Conservation (phyloP, 352 stramenopile genomes). For the Phytophthora kernoviae region DNA sequence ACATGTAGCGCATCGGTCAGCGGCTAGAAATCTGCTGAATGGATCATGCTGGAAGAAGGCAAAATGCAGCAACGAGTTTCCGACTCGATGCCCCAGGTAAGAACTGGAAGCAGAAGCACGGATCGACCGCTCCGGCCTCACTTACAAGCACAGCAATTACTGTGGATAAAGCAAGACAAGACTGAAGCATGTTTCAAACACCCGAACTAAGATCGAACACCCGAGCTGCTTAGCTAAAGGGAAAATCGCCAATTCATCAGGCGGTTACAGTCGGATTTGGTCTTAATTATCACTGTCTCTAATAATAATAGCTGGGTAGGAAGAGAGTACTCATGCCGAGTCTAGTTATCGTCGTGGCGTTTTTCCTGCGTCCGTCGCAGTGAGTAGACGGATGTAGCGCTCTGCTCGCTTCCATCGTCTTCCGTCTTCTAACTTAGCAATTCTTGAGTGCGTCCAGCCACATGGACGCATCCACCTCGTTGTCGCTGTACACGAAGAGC, state of each 20-base stretch:
- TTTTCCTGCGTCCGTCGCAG: conserved; percentile 34
- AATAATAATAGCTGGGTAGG: conserved; percentile 41
- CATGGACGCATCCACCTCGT: conserved; percentile 47
- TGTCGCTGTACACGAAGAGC: conserved; percentile 48
- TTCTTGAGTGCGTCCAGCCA: conserved; percentile 63
- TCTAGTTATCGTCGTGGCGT: neutral
- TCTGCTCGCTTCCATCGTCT: neutral
- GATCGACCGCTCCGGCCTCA: no score
- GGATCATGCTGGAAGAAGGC: no score
- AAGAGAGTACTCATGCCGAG: neutral
- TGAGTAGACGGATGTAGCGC: neutral
- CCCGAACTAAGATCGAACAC: no score
- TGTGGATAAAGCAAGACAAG: no score
- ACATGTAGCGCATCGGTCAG: no score
- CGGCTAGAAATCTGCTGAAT: no score
- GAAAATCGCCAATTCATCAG: conserved; percentile 16
- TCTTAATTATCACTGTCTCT: conserved; percentile 40
- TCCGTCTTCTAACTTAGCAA: conserved; percentile 28
- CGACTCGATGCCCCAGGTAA: no score
- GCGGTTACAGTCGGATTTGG: conserved; percentile 24
- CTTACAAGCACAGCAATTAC: no score
- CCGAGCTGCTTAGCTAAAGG: no score
- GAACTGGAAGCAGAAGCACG: no score
- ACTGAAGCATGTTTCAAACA: no score
- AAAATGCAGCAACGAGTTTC: no score